phyloP scores from a whole-genome alignment of 208 protist genomes.

The Acanthamoeba pearcei region DNA sequence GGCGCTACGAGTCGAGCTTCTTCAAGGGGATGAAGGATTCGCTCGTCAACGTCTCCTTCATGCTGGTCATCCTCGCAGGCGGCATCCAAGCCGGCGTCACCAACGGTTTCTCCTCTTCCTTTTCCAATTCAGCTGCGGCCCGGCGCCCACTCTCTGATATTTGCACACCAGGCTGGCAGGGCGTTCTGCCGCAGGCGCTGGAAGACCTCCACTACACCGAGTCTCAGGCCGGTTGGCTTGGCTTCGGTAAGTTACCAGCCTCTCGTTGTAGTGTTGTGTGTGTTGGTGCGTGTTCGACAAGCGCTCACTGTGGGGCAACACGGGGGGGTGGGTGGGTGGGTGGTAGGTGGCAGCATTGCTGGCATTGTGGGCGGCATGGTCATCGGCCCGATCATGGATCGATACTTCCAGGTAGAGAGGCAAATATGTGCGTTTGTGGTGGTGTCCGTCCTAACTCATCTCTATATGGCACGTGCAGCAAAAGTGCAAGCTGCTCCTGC shows the following conservation, averaged over 20 bases:
- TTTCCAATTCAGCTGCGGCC: too few relatives aligned
- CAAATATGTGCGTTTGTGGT: too few relatives aligned
- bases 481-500: constrained; percentile 32
- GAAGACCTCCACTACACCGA: constrained; percentile 42
- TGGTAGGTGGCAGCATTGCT: neutral
- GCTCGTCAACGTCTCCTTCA: constrained; percentile 35
- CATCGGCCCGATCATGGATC: neutral
- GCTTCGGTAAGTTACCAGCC: neutral
- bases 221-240: constrained; percentile 42
- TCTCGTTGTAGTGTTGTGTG: neutral
- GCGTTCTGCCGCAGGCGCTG: constrained; percentile 20
- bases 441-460: too few relatives aligned
- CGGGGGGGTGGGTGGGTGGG: too few relatives aligned
- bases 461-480: neutral
- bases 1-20: constrained; percentile 38
- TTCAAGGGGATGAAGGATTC: constrained; percentile 35
- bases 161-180: constrained; percentile 4
- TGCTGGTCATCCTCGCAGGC: constrained; percentile 41
- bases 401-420: neutral
- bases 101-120: neutral
- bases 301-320: too few relatives aligned
- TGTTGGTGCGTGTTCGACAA: neutral
- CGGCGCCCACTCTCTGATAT: too few relatives aligned
- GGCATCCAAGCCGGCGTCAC: constrained; percentile 66
- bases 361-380: constrained; percentile 45